These are phyloP conservation scores for Didymella pinodella DNA, from an alignment of 2,329 filamentous ascomycete genomes.

Conservation along the genomic window DNA sequence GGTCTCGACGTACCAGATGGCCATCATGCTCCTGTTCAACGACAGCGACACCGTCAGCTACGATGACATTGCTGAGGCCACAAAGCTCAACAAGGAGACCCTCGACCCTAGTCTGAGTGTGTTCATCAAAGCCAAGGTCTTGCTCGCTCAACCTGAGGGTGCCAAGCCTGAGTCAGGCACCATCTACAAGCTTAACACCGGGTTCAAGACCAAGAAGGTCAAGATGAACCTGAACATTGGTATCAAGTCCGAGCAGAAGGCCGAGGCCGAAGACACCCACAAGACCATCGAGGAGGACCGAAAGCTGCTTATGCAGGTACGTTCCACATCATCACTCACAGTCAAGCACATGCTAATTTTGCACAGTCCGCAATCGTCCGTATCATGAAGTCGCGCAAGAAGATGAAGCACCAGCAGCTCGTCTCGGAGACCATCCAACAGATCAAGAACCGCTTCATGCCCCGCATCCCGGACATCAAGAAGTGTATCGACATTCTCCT, in stretches of 20 bases:
- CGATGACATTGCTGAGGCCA: slow-evolving; percentile 84
- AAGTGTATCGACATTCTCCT: slow-evolving; percentile 99
- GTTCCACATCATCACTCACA: slow-evolving; percentile 43
- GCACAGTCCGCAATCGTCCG: slow-evolving; percentile 92
- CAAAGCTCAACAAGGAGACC: slow-evolving; percentile 79
- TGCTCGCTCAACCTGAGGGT: slow-evolving; percentile 73
- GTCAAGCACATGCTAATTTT: slow-evolving; percentile 38
- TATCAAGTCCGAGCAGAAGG: slow-evolving; percentile 94
- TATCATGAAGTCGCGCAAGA: slow-evolving; percentile 99
- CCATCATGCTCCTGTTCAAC: slow-evolving; percentile 92
- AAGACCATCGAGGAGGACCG: slow-evolving; percentile 99
- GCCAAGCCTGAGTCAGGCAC: slow-evolving; percentile 81
- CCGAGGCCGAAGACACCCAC: slow-evolving; percentile 95
- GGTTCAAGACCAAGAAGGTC: slow-evolving; percentile 98
- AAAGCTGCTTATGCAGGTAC: slow-evolving; percentile 94
- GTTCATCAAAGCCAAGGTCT: slow-evolving; percentile 90
- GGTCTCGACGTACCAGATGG: slow-evolving; percentile 98
- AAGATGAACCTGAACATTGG: slow-evolving; percentile 95
- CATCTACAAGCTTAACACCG: slow-evolving; percentile 84
- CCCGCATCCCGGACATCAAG: slow-evolving; percentile 95
- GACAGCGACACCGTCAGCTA: slow-evolving; percentile 86
- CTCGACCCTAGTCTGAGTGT: slow-evolving; percentile 87
- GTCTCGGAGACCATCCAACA: slow-evolving; percentile 96
- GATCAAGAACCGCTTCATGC: slow-evolving; percentile 90
- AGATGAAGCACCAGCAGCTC: slow-evolving; percentile 95